Evolutionary conservation across 345 rosid genomes (phyloP), one percentile per base, ranked within the genome.

Genomic region (Bruguiera parviflora): DNA sequence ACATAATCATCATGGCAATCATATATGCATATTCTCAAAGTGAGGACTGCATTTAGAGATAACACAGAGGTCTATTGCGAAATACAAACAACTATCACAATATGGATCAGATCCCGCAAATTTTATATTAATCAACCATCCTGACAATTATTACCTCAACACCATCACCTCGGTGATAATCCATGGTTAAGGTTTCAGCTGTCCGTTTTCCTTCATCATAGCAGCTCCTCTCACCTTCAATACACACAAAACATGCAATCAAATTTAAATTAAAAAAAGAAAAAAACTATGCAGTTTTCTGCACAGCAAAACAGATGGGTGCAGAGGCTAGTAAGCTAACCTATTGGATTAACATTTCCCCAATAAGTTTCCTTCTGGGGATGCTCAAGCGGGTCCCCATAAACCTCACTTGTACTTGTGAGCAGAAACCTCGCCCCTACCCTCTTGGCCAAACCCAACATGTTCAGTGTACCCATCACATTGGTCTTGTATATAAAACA

Each of bases 321-420:
- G 6, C 31, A 47, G 55, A 1, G 20, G 76, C 67, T 56, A 47
- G 31, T 20, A 67, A 3, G 19, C 77, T 69, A 64, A 92, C 99
- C 99, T 1, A 95, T 95, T n/a, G 99, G 99, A 77, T 95, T 95
- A 71, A 95, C 97, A 65, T 94, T 84, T 65, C 99, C 97, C 99
- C 97, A 94, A 63, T 91, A 94, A 20, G 96, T 95, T 74, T 91
- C 97, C 78, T 95, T 91, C 79, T 91, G 99, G 6, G 99, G 99
- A 84, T 95, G 97, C 81, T 95, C 89, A 65, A 95, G 96, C 13
- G 99, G 99, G 70, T 95, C 99, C 24, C 97, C 99, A 70, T 95
- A 95, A 52, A 95, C 99, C 89, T 95, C 99, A 78, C 97, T 95
- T 2, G 99, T 95, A 75, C 99, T 95, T 0, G 99, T 92, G 7